phyloP scores from a whole-genome alignment of 2,329 filamentous ascomycete genomes.

The Penicillium janthinellum region DNA sequence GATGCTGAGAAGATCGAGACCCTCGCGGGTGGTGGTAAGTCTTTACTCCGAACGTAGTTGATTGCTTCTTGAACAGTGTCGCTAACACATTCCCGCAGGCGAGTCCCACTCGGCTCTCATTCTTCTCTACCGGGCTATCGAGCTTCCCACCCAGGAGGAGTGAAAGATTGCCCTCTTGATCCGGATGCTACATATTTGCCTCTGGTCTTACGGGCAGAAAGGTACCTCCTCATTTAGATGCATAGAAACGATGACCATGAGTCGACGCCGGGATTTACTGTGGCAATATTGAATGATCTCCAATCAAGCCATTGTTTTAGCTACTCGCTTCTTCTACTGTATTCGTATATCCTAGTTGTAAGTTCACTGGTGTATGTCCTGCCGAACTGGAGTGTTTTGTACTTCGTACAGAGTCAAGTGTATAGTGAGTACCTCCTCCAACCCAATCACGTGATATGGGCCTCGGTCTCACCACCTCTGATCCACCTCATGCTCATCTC shows the following conservation, averaged over 20 bases:
- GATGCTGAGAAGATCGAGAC: slow-evolving; percentile 87
- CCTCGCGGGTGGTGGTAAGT: slow-evolving; percentile 79
- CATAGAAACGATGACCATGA: slow-evolving; percentile 30
- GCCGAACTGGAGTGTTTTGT: no score
- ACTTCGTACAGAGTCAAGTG: no score
- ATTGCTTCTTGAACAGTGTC: slow-evolving; percentile 8
- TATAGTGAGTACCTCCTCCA: no score
- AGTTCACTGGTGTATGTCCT: no score
- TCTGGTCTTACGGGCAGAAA: slow-evolving; percentile 7
- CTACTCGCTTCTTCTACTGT: background rate
- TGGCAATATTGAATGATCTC: background rate
- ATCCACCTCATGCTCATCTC: slow-evolving; percentile 1
- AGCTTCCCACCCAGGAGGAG: slow-evolving; percentile 50
- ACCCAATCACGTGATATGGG: slow-evolving; percentile 12
- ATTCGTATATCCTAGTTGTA: no score
- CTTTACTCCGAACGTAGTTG: slow-evolving; percentile 1
- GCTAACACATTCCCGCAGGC: slow-evolving; percentile 36
- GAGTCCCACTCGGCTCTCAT: slow-evolving; percentile 56
- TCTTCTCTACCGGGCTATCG: slow-evolving; percentile 53
- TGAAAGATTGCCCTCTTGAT: slow-evolving; percentile 12
- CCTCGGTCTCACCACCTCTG: background rate
- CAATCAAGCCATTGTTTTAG: background rate
- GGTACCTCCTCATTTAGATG: slow-evolving; percentile 23
- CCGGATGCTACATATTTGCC: background rate
- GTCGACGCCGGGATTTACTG: slow-evolving; percentile 14